Evolutionary conservation across 345 rosid genomes (phyloP).

Genomic region (Pistacia integerrima): DNA sequence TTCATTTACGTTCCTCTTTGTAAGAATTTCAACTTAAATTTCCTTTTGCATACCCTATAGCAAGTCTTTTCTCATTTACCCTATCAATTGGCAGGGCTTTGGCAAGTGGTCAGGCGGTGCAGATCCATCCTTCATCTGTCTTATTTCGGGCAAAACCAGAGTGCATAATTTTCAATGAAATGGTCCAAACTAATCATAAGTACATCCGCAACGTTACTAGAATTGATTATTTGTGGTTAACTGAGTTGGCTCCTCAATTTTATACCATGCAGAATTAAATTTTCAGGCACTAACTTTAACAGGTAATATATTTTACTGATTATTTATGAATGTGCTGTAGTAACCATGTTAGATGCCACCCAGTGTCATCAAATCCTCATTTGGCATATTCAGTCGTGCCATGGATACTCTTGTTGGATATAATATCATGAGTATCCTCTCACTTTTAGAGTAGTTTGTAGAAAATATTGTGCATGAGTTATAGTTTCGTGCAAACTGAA

Average conservation of each 20-base stretch:
- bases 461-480: background rate
- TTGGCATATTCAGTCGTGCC: background rate
- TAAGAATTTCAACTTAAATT: constrained; percentile 7
- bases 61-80: constrained; percentile 9
- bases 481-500: background rate
- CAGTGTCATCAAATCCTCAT: background rate
- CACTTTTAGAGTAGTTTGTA: background rate
- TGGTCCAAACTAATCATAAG: constrained; percentile 76
- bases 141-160: constrained; percentile 68
- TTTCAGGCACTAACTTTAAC: constrained; percentile 8
- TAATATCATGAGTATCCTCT: background rate
- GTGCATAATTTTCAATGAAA: constrained; percentile 81
- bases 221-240: constrained; percentile 80
- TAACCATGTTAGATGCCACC: background rate
- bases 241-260: constrained; percentile 88
- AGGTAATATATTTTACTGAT: constrained; percentile 13
- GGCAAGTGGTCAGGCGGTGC: constrained; percentile 81
- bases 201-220: constrained; percentile 74
- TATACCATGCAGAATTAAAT: constrained; percentile 52
- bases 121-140: constrained; percentile 89
- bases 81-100: constrained; percentile 66
- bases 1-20: constrained; percentile 2
- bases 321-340: background rate
- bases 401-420: background rate
- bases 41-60: constrained; percentile 1